Percentiles rank a stretch among this genome's conserved stretches.
Conservation (phyloP, 371 early-diverging fungal genomes). For the Mucor piriformis region DNA sequence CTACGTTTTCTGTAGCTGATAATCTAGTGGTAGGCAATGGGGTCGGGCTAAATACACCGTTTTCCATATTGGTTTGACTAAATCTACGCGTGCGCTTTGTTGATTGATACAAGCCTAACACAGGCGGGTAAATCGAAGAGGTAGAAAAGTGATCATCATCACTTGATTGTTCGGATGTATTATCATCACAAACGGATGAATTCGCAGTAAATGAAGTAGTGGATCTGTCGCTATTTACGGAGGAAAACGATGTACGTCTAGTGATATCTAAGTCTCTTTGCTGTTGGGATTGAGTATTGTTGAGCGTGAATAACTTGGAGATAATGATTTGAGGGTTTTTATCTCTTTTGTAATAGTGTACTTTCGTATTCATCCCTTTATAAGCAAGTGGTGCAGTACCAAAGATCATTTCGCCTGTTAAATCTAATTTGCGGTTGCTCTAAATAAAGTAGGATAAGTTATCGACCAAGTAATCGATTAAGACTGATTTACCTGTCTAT, state of each 20-base stretch:
- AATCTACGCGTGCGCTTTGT: constrained; percentile 56
- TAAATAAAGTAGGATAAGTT: constrained; percentile 12
- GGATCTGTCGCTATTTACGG: constrained; percentile 61
- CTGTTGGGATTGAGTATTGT: constrained; percentile 5
- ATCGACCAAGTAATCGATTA: no score
- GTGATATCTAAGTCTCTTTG: constrained; percentile 48
- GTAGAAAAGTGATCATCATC: constrained; percentile 43
- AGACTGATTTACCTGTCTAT: constrained; percentile 15
- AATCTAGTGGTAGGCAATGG: constrained; percentile 52
- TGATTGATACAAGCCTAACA: constrained; percentile 39
- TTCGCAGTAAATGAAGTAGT: constrained; percentile 49
- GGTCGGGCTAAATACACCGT: constrained; percentile 64
- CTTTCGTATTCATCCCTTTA: constrained; percentile 71
- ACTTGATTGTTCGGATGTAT: constrained; percentile 41
- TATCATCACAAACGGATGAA: constrained; percentile 33
- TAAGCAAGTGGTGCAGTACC: constrained; percentile 69
- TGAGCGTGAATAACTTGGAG: constrained; percentile 65
- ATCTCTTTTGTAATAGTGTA: constrained; percentile 58
- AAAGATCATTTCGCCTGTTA: constrained; percentile 68
- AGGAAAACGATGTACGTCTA: constrained; percentile 62
- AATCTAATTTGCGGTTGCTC: constrained; percentile 48
- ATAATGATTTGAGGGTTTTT: constrained; percentile 62
- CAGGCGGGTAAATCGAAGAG: constrained; percentile 36
- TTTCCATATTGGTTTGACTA: constrained; percentile 69
- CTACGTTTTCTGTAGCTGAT: constrained; percentile 20